Evolutionary conservation across 2,329 filamentous ascomycete species (phyloP).

Genomic region (Tricladium varicosporioides): DNA sequence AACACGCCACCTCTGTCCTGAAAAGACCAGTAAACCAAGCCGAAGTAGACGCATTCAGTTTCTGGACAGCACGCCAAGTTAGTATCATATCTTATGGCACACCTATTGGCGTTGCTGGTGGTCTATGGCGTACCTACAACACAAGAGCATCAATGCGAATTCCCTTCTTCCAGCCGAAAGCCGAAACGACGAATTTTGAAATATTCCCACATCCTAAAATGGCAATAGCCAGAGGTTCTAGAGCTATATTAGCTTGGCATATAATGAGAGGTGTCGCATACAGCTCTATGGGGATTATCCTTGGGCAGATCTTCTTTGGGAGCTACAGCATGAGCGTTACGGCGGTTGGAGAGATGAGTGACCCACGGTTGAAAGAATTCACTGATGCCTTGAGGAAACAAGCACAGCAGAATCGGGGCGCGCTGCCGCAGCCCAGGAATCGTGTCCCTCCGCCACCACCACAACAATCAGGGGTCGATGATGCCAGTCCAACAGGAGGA

Average conservation of each 20-base stretch:
- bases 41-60: slow-evolving; percentile 30
- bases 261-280: slow-evolving; percentile 23
- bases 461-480: slow-evolving; percentile 12
- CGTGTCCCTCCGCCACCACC: neutral
- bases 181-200: slow-evolving; percentile 13
- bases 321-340: slow-evolving; percentile 26
- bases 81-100: slow-evolving; percentile 27
- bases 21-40: slow-evolving; percentile 25
- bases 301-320: slow-evolving; percentile 23
- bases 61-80: slow-evolving; percentile 28
- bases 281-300: slow-evolving; percentile 16
- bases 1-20: slow-evolving; percentile 9
- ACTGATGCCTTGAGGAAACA: slow-evolving; percentile 12
- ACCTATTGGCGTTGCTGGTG: slow-evolving; percentile 24
- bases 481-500: slow-evolving; percentile 31
- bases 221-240: slow-evolving; percentile 15
- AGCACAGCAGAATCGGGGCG: slow-evolving; percentile 8
- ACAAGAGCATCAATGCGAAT: slow-evolving; percentile 26
- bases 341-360: slow-evolving; percentile 26
- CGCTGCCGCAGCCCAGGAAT: neutral
- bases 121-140: slow-evolving; percentile 24
- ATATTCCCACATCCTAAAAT: slow-evolving; percentile 17
- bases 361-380: slow-evolving; percentile 28
- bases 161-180: slow-evolving; percentile 32
- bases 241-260: slow-evolving; percentile 27